A percentile compares a stretch with the other conserved stretches of the same genome.
Evolutionary conservation across 2,329 filamentous ascomycete species (phyloP).

Genomic region (Apiospora sp.): DNA sequence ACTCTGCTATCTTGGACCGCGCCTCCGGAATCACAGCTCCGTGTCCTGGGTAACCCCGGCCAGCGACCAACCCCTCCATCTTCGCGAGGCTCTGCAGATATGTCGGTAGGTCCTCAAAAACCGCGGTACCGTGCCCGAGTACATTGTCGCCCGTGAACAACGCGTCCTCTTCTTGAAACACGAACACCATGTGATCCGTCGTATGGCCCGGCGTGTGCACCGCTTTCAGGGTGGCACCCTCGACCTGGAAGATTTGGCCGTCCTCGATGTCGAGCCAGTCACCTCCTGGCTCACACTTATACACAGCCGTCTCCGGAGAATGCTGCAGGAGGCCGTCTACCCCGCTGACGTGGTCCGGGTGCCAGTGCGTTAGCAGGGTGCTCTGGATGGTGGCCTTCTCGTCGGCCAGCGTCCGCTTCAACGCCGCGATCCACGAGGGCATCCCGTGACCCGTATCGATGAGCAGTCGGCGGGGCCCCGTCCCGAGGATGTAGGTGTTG

Average conservation of each 20-base stretch:
- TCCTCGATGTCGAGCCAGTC: slow-evolving; percentile 63
- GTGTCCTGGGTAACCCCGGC: slow-evolving; percentile 86
- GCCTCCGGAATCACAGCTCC: slow-evolving; percentile 81
- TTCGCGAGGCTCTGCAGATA: slow-evolving; percentile 75
- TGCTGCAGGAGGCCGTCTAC: slow-evolving; percentile 71
- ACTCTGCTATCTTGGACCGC: slow-evolving; percentile 76
- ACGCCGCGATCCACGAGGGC: slow-evolving; percentile 72
- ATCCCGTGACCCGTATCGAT: slow-evolving; percentile 91
- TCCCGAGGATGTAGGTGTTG: slow-evolving; percentile 93
- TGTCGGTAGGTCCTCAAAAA: slow-evolving; percentile 77
- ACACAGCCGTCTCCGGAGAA: slow-evolving; percentile 69
- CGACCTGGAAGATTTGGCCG: slow-evolving; percentile 59
- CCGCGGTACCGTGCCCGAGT: slow-evolving; percentile 84
- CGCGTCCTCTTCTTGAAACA: slow-evolving; percentile 79
- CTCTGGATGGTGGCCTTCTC: slow-evolving; percentile 75
- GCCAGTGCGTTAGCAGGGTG: slow-evolving; percentile 90
- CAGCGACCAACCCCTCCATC: slow-evolving; percentile 72
- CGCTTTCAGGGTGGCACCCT: slow-evolving; percentile 48
- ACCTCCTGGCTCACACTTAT: slow-evolving; percentile 69
- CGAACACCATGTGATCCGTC: slow-evolving; percentile 80
- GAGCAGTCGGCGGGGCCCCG: slow-evolving; percentile 75
- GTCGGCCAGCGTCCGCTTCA: slow-evolving; percentile 69
- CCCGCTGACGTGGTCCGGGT: slow-evolving; percentile 84
- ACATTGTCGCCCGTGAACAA: slow-evolving; percentile 93
- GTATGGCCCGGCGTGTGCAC: slow-evolving; percentile 72